phyloP scores from a whole-genome alignment of 164 flowering plant species.

The Echeveria elegans region DNA sequence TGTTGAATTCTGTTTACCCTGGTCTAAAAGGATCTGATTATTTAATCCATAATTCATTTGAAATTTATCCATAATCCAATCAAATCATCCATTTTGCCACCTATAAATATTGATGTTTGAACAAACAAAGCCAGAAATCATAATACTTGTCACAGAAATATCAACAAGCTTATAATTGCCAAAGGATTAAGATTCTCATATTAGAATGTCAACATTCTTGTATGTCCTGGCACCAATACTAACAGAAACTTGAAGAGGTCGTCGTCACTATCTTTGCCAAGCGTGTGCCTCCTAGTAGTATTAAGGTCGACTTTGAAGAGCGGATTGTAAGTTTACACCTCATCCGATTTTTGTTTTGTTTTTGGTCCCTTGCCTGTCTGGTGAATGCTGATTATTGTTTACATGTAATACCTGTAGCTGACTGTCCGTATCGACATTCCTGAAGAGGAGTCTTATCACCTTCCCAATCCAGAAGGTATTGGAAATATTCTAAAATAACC shows the following conservation, averaged over 20 bases:
- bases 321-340: slow-evolving; percentile 55
- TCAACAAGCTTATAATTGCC: too few relatives aligned
- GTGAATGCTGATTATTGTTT: background rate
- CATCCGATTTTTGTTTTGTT: background rate
- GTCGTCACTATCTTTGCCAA: slow-evolving; percentile 89
- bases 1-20: too few relatives aligned
- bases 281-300: slow-evolving; percentile 49
- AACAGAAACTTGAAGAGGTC: slow-evolving; percentile 87
- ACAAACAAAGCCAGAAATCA: too few relatives aligned
- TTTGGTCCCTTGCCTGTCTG: background rate
- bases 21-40: too few relatives aligned
- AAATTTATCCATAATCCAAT: too few relatives aligned
- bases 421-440: slow-evolving; percentile 62
- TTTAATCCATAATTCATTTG: too few relatives aligned
- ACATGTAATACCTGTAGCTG: slow-evolving; percentile 41
- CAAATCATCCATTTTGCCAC: too few relatives aligned
- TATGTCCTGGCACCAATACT: slow-evolving; percentile 70
- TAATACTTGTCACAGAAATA: too few relatives aligned
- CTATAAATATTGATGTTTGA: too few relatives aligned
- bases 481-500: too few relatives aligned
- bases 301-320: slow-evolving; percentile 79
- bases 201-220: too few relatives aligned
- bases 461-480: slow-evolving; percentile 93
- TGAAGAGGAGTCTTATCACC: slow-evolving; percentile 60
- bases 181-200: slow-evolving; percentile 3